A percentile compares a stretch with the other conserved stretches of the same genome.
These are phyloP conservation scores for Pseudocercospora vitis DNA, from an alignment of 2,329 filamentous ascomycete species.

Conservation along the genomic window DNA sequence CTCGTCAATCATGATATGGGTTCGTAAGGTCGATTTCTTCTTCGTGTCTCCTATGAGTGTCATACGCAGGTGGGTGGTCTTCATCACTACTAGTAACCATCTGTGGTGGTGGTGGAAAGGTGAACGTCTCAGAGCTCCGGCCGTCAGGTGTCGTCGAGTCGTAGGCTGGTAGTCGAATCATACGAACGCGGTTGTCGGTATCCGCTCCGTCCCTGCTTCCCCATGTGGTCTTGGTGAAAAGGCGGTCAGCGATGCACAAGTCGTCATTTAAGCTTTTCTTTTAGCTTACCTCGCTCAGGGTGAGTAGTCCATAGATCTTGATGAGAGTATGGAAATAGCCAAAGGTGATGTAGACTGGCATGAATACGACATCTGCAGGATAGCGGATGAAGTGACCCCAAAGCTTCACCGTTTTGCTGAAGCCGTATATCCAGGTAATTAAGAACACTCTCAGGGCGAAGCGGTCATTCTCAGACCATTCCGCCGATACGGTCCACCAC, in stretches of 20 bases:
- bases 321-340: constrained; percentile 91
- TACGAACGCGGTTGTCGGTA: constrained; percentile 72
- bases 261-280: constrained; percentile 18
- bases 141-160: constrained; percentile 32
- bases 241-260: constrained; percentile 27
- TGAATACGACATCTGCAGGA: constrained; percentile 74
- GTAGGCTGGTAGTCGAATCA: constrained; percentile 49
- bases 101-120: constrained; percentile 27
- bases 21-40: constrained; percentile 22
- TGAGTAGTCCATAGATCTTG: constrained; percentile 84
- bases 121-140: constrained; percentile 37
- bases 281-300: constrained; percentile 64
- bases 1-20: constrained; percentile 33
- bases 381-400: constrained; percentile 82
- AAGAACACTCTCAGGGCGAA: constrained; percentile 60
- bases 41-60: constrained; percentile 26
- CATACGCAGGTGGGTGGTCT: constrained; percentile 30
- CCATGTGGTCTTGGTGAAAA: constrained; percentile 75
- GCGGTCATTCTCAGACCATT: constrained; percentile 35
- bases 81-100: constrained; percentile 9
- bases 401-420: constrained; percentile 89
- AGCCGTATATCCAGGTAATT: constrained; percentile 69
- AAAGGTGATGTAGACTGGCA: constrained; percentile 84
- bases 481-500: constrained; percentile 65
- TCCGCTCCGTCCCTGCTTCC: constrained; percentile 91